A percentile compares a stretch with the other conserved stretches of the same genome.
These are phyloP conservation scores for Fusarium continuum DNA, from an alignment of 2,329 filamentous ascomycete species.

Conservation along the genomic window DNA sequence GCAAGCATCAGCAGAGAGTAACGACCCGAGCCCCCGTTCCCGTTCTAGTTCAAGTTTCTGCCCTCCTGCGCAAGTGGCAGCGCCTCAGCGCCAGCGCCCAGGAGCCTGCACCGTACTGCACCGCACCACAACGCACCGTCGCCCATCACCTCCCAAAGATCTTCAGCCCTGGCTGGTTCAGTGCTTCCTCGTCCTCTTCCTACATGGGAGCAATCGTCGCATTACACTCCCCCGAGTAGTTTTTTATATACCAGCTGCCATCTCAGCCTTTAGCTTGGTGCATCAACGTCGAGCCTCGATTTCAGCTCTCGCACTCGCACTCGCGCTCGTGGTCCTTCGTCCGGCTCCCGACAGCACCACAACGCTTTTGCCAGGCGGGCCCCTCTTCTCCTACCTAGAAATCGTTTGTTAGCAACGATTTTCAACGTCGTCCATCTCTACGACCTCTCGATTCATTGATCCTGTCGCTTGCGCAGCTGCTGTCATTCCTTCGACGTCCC, in stretches of 20 bases:
- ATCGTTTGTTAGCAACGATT: slow-evolving; percentile 27
- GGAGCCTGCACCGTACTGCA: slow-evolving; percentile 21
- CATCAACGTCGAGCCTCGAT: slow-evolving; percentile 12
- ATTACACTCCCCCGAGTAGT: slow-evolving; percentile 20
- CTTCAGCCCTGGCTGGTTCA: slow-evolving; percentile 46
- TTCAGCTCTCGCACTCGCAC: slow-evolving; percentile 23
- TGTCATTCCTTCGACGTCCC: slow-evolving; percentile 32
- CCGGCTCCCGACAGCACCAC: slow-evolving; percentile 31
- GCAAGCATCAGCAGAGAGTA: slow-evolving; percentile 33
- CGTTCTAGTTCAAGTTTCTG: slow-evolving; percentile 19
- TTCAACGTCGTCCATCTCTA: slow-evolving; percentile 26
- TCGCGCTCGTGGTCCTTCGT: slow-evolving; percentile 28
- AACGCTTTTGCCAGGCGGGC: slow-evolving; percentile 35
- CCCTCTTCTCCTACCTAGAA: slow-evolving; percentile 30
- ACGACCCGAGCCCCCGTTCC: slow-evolving; percentile 20
- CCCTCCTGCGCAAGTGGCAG: slow-evolving; percentile 39
- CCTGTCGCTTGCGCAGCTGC: slow-evolving; percentile 28
- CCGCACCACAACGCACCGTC: slow-evolving; percentile 21
- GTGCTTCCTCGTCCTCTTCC: slow-evolving; percentile 37
- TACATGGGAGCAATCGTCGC: slow-evolving; percentile 38
- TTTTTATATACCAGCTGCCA: slow-evolving; percentile 20
- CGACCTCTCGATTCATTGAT: slow-evolving; percentile 24
- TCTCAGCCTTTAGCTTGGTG: slow-evolving; percentile 31
- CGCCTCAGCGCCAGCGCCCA: slow-evolving; percentile 36
- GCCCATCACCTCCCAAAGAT: slow-evolving; percentile 35